These are phyloP conservation scores for Cyclostephanos invisitatus DNA, from an alignment of 108 stramenopile species.

Conservation along the genomic window DNA sequence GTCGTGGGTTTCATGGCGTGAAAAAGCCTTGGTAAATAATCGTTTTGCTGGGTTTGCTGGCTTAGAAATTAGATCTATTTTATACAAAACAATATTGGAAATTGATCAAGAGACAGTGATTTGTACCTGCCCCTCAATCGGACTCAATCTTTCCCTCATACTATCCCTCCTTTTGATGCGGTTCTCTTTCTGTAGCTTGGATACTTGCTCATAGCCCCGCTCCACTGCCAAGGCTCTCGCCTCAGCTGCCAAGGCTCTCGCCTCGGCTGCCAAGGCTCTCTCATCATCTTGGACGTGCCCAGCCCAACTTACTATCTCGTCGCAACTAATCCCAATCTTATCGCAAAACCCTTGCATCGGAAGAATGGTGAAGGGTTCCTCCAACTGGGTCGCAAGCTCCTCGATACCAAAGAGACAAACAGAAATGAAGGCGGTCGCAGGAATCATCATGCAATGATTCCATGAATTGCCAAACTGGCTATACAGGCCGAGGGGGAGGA, in stretches of 20 bases:
- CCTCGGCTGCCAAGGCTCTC: not conserved
- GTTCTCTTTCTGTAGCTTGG: not conserved
- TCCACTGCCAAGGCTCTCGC: not conserved
- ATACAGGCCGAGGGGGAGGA: constrained; percentile 68
- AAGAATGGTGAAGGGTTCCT: constrained; percentile 82
- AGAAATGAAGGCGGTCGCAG: constrained; percentile 53
- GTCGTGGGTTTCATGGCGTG: not conserved
- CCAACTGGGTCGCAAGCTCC: constrained; percentile 72
- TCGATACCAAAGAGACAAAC: constrained; percentile 77
- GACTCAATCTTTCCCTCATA: not conserved
- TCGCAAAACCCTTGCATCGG: constrained; percentile 81
- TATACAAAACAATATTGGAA: not conserved
- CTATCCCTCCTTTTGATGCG: not conserved
- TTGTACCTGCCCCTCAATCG: not conserved
- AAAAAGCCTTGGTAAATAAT: not conserved
- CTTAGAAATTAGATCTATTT: not conserved
- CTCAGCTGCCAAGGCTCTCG: not conserved
- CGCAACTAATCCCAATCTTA: constrained; percentile 52
- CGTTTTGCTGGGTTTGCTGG: too few species aligned
- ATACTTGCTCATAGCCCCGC: not conserved
- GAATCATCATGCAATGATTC: constrained; percentile 74
- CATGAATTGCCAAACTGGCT: constrained; percentile 53
- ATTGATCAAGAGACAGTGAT: not conserved
- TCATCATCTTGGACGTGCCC: constrained; percentile 23
- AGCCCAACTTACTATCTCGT: constrained; percentile 43